Percentiles rank a stretch among this genome's conserved stretches.
phyloP scores from a whole-genome alignment of 2,329 filamentous ascomycete species.

The Penicillium rolfsii region DNA sequence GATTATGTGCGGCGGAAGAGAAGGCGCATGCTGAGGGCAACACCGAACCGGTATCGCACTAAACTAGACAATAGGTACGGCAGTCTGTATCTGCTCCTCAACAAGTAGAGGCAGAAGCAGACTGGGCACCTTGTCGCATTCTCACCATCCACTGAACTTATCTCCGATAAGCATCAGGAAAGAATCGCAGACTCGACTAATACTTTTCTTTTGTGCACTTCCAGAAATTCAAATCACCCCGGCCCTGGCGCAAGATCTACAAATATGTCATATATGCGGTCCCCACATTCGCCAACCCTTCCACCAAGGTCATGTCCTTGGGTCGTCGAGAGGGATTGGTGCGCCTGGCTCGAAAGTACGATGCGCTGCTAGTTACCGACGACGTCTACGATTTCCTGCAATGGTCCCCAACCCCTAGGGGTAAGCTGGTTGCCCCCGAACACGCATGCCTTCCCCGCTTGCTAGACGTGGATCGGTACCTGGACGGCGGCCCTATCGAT shows the following conservation, averaged over 20 bases:
- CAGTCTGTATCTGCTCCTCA: background rate
- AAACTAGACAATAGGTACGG: background rate
- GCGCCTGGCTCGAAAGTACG: constrained; percentile 72
- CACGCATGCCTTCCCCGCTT: constrained; percentile 67
- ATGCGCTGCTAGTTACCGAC: constrained; percentile 83
- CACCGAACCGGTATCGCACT: constrained; percentile 46
- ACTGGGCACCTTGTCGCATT: background rate
- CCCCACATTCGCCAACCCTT: constrained; percentile 87
- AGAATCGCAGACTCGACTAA: constrained; percentile 5
- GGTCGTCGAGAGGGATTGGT: constrained; percentile 69
- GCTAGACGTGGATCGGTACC: constrained; percentile 73
- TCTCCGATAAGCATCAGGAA: background rate
- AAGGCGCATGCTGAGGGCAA: constrained; percentile 45
- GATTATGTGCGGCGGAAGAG: constrained; percentile 56
- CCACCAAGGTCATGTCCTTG: constrained; percentile 77
- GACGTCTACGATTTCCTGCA: constrained; percentile 95
- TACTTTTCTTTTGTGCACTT: constrained; percentile 6
- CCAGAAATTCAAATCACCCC: constrained; percentile 60
- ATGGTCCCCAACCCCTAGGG: constrained; percentile 61
- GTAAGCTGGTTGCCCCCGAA: constrained; percentile 26
- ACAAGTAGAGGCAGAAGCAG: background rate
- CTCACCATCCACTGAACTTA: background rate
- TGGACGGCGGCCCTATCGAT: constrained; percentile 63
- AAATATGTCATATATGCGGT: constrained; percentile 86
- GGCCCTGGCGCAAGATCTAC: constrained; percentile 74